Evolutionary conservation across 2,329 filamentous ascomycete species (phyloP), one percentile per base, ranked within the genome.

Genomic region (Fusarium sp.): DNA sequence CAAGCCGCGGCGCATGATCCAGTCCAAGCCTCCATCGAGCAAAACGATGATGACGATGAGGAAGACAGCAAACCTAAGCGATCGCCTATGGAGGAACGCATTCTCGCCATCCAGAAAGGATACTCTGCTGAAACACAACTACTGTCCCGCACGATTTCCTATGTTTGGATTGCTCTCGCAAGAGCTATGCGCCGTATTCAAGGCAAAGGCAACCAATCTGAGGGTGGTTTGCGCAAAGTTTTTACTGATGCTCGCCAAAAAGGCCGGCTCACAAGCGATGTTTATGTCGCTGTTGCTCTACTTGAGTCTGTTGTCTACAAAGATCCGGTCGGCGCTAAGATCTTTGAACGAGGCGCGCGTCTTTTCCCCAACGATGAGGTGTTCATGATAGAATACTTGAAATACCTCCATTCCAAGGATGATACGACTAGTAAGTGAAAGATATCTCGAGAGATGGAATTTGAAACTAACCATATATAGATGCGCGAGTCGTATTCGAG

Each of bases 251-350:
- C 96, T 46, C 89, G 96, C 33, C 91, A 92, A 73, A 90, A 90
- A 67, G 96, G 96, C 18, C 91, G 94, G 52, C 87, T 99, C 43
- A 96, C 93, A 10, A 97, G 93, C 72, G 96, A 98, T 76, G 93
- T 97, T 8, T 99, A 99, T 76, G 92, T 97, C 53, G 94, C 94
- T 2, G 93, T 93, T 70, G 96, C 96, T 17, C 84, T 97, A 60
- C 92, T 99, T 75, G 96, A 99, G 78, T 95, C 96, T 76, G 90
- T 97, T 72, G 96, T 96, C 70, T 99, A 99, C 79, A 96, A 97
- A 75, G 96, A 98, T 73, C 88, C 90, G 1, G 93, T 96, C 1
- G 95, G 94, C 2, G 92, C 91, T 41, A 97, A 96, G 80, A 98
- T 99, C 62, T 97, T 98, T 70, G 96, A 99, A 76, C 91, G 95